Evolutionary conservation across 1,284 basidiomycete species (phyloP).

Genomic region (Boletus holoroseus): DNA sequence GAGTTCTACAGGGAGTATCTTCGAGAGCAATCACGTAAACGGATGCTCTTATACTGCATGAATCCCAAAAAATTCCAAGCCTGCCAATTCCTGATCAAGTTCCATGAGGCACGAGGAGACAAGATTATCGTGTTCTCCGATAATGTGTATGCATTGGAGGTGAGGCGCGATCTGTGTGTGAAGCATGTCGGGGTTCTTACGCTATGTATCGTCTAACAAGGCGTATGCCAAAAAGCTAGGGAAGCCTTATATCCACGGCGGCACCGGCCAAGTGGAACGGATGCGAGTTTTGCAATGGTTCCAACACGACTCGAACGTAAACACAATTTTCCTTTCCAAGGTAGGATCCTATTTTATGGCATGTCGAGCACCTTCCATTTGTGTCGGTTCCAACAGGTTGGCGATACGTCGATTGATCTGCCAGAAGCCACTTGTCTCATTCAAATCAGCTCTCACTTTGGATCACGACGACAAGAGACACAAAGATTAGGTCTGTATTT

Average conservation of each 20-base stretch:
- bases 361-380: constrained; percentile 13
- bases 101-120: constrained; percentile 96
- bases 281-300: constrained; percentile 95
- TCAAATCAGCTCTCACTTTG: constrained; percentile 99
- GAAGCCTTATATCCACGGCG: constrained; percentile 96
- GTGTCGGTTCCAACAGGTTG: constrained; percentile 57
- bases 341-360: constrained; percentile 37
- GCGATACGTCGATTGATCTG: constrained; percentile 98
- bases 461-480: constrained; percentile 96
- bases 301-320: constrained; percentile 93
- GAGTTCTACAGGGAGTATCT: constrained; percentile 99
- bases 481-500: constrained; percentile 75
- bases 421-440: constrained; percentile 99
- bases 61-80: constrained; percentile 99
- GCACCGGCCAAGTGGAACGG: constrained; percentile 91
- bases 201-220: constrained; percentile 36
- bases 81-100: constrained; percentile 97
- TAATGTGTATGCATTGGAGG: constrained; percentile 96
- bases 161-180: constrained; percentile 33
- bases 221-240: constrained; percentile 93
- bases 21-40: constrained; percentile 85
- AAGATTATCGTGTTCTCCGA: constrained; percentile 99
- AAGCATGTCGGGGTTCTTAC: background rate
- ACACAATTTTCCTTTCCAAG: constrained; percentile 99
- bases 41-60: constrained; percentile 98